These are phyloP conservation scores for Punctularia strigosozonata DNA, from an alignment of 768 basidiomycete species.

Conservation along the genomic window DNA sequence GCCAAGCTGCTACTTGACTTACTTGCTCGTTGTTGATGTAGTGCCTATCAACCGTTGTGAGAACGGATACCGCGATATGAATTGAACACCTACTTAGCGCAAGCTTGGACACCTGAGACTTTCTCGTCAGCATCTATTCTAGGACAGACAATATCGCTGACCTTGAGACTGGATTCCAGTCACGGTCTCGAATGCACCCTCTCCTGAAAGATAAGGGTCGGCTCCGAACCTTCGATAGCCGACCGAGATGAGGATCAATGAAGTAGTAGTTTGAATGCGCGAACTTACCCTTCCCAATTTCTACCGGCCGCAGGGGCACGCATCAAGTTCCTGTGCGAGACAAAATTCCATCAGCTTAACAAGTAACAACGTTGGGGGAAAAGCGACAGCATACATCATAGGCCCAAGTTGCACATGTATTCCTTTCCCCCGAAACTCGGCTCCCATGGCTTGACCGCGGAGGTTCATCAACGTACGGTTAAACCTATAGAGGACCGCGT, in stretches of 20 bases:
- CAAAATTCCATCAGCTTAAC: neutral
- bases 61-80: conserved; percentile 1
- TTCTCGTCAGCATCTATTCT: too few species aligned
- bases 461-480: conserved; percentile 44
- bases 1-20: neutral
- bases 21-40: too few species aligned
- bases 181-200: conserved; percentile 42
- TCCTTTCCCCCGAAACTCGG: conserved; percentile 51
- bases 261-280: neutral
- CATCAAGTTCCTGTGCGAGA: conserved; percentile 26
- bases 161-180: conserved; percentile 40
- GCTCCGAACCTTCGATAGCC: conserved; percentile 26
- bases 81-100: conserved; percentile 26
- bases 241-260: neutral
- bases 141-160: neutral
- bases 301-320: conserved; percentile 36
- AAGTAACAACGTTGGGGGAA: neutral
- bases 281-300: conserved; percentile 37
- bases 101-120: conserved; percentile 3
- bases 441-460: conserved; percentile 44
- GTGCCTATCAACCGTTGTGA: too few species aligned
- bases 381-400: conserved; percentile 25
- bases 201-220: conserved; percentile 43
- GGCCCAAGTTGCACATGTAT: conserved; percentile 42
- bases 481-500: conserved; percentile 14